Base-by-base conservation (phyloP, 2,329 filamentous ascomycete genomes). In the Phaeosphaeriaceae sp. region DNA sequence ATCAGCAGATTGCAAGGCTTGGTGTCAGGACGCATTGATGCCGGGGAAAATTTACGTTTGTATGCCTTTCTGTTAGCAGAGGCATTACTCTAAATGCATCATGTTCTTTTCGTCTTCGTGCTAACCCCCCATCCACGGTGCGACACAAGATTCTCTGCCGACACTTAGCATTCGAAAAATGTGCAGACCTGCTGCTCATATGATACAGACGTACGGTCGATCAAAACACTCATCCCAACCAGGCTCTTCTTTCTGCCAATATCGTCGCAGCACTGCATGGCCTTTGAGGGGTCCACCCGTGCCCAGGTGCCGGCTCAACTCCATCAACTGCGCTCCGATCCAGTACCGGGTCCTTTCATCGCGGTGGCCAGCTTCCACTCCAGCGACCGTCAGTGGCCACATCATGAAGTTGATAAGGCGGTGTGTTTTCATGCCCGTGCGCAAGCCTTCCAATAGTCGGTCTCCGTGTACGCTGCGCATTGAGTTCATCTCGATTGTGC, bases 171-270 rank as follows among this genome's bases (percentile, higher is more conserved):
- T 21, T 20, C 41, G n/a, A 44, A 21, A 19, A 44, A 21, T 15
- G 3, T 44, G n/a, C 7, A 44, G 3, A 20, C 17, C 41, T 6
- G 7, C 7, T 9, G 7, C 41, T 68, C 51, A 73, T 42, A 71
- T 57, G 22, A 69, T 51, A 22, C 69, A 71, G 20, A 66, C 66
- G 40, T 70, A 67, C 51, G 68, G 58, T 44, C 57, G 31, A 48
- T 70, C 60, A 48, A 74, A 75, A 48, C 72, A 75, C 27, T 67
- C 68, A 20, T 74, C 70, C 71, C 72, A 73, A 7, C 68, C 69
- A 9, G 54, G 44, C 31, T 61, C 52, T 17, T 51, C 61, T 15
- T 57, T 66, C 44, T 54, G 33, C 72, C 73, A 74, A 44, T 71
- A 75, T 22, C 60, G 60, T 25, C 47, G 59, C 57, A 75, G 31